A percentile compares a stretch with the other conserved stretches of the same genome.
Evolutionary conservation across 2,329 filamentous ascomycete species (phyloP).

Genomic region (Lachnellula hyalina): DNA sequence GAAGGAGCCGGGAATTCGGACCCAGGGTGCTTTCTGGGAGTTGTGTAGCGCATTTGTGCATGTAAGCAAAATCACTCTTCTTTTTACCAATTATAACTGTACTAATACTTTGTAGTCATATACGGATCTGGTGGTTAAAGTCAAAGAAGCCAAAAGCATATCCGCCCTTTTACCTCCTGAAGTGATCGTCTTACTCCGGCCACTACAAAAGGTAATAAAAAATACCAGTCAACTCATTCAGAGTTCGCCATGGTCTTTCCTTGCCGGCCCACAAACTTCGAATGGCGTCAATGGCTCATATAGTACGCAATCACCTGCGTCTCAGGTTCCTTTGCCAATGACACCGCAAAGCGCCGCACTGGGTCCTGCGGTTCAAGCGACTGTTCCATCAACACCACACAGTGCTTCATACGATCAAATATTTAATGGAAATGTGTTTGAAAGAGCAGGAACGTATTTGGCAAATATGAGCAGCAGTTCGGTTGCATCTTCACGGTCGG

Average conservation of each 20-base stretch:
- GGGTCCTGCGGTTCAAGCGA: constrained; percentile 85
- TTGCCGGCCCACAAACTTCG: constrained; percentile 30
- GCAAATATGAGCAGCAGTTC: constrained; percentile 21
- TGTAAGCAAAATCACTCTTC: constrained; percentile 16
- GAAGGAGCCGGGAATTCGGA: constrained; percentile 73
- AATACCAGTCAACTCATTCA: constrained; percentile 72
- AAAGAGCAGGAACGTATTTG: constrained; percentile 29
- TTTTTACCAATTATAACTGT: constrained; percentile 17
- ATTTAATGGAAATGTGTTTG: constrained; percentile 30
- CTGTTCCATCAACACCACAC: constrained; percentile 65
- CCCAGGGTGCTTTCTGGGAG: constrained; percentile 56
- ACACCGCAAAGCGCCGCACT: constrained; percentile 86
- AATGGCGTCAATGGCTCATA: constrained; percentile 23
- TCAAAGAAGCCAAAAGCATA: constrained; percentile 48
- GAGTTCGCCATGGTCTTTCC: constrained; percentile 56
- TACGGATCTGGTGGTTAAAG: constrained; percentile 57
- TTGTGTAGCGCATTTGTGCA: constrained; percentile 71
- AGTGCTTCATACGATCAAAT: constrained; percentile 26
- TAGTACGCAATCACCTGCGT: constrained; percentile 35
- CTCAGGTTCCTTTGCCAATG: constrained; percentile 62
- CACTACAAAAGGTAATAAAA: constrained; percentile 77
- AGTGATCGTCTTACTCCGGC: constrained; percentile 67
- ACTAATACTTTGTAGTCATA: constrained; percentile 46
- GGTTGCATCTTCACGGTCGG: constrained; percentile 24
- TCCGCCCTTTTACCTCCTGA: constrained; percentile 54